Evolutionary conservation across 2,329 filamentous ascomycete genomes (phyloP), one percentile per base, ranked within the genome.

Genomic region (Pseudogymnoascus sp.): DNA sequence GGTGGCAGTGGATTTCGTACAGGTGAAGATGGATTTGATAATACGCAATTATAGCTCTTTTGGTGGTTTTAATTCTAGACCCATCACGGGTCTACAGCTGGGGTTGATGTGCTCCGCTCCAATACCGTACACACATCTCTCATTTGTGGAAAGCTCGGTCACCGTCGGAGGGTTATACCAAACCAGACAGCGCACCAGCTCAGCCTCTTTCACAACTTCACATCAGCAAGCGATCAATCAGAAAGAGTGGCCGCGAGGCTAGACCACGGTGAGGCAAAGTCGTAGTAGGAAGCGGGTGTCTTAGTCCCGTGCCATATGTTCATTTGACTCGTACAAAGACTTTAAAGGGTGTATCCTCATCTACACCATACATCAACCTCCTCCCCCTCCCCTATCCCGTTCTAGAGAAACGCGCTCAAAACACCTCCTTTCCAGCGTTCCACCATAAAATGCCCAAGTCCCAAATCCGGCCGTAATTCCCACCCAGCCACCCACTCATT

Each of bases 271-370:
- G 3, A 16, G n/a, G 22, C 41, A 47, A 9, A 25, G 25, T 47
- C 14, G 12, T 47, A 54, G 25, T 54, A 33, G 30, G 43, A 54
- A 33, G 7, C 25, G 43, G 43, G 43, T 54, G 43, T 54, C 43
- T 54, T 54, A 54, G 43, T 54, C 43, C 43, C 43, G n/a, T 30
- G 25, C 16, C 25, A 25, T 54, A 54, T 54, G 43, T 54, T 54
- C 43, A 54, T 54, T 54, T 54, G 43, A 54, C 43, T 54, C 43
- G 43, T 54, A 54, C 43, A 54, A 54, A 54, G 43, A 54, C 43
- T 33, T 54, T 54, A 54, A 54, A 43, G 30, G 9, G 43, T 54
- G 43, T 54, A 18, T 30, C 25, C 18, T 18, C 43, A 54, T 33
- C 43, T 33, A 54, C 43, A 54, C 25, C 43, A 11, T 18, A 54